Percentiles rank a stretch among this genome's conserved stretches.
These are phyloP conservation scores for Gaertneriomyces semiglobifer DNA, from an alignment of 192 early-diverging fungal genomes.

Conservation along the genomic window DNA sequence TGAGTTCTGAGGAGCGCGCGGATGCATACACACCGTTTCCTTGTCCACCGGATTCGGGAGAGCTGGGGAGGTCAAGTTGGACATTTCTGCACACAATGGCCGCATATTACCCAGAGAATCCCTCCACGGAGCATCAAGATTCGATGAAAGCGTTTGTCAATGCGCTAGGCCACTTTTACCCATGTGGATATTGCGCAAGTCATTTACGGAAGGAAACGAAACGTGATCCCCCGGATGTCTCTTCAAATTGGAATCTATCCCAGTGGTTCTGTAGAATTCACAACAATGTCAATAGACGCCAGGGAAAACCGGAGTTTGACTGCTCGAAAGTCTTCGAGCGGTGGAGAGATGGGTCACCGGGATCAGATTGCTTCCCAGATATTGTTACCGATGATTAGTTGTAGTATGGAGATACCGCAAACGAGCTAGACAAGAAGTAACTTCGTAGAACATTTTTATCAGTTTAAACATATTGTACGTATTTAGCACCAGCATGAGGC, in stretches of 20 bases:
- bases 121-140: slow-evolving; percentile 64
- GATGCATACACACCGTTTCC: slow-evolving; percentile 5
- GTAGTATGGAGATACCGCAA: background rate
- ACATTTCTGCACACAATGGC: slow-evolving; percentile 97
- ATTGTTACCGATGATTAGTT: background rate
- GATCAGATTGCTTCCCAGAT: slow-evolving; percentile 32
- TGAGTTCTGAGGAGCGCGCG: background rate
- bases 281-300: slow-evolving; percentile 88
- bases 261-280: slow-evolving; percentile 93
- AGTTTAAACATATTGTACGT: too few relatives aligned
- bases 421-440: too few relatives aligned
- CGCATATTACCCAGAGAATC: slow-evolving; percentile 87
- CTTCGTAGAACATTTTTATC: too few relatives aligned
- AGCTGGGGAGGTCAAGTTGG: slow-evolving; percentile 90
- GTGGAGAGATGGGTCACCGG: slow-evolving; percentile 62
- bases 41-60: slow-evolving; percentile 79
- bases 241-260: slow-evolving; percentile 61
- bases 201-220: slow-evolving; percentile 79
- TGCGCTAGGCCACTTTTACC: slow-evolving; percentile 85
- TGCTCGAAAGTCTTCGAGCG: slow-evolving; percentile 91
- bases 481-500: too few relatives aligned
- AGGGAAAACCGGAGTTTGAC: slow-evolving; percentile 89
- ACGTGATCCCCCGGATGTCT: slow-evolving; percentile 71
- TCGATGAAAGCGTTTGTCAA: slow-evolving; percentile 71
- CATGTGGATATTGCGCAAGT: slow-evolving; percentile 83